Percentiles rank a stretch among this genome's conserved stretches.
Conservation (phyloP, 2,329 filamentous ascomycete genomes). For the Onygena corvina region DNA sequence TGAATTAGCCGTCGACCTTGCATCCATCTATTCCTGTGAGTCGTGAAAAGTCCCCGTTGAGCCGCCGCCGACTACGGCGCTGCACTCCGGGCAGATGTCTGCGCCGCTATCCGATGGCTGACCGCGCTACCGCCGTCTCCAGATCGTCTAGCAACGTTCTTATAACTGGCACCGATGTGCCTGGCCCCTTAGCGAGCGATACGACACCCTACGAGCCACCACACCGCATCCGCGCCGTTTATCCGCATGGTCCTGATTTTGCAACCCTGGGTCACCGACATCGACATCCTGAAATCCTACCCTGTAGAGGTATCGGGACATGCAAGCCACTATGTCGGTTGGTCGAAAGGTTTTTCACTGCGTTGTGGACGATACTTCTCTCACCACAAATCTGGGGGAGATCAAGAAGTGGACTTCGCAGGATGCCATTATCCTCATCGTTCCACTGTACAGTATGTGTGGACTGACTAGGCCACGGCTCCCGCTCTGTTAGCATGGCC, state of each 20-base stretch:
- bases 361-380: conserved; percentile 42
- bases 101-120: neutral
- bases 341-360: conserved; percentile 40
- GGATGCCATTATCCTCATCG: conserved; percentile 39
- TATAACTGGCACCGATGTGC: conserved; percentile 7
- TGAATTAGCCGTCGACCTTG: conserved; percentile 19
- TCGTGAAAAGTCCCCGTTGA: conserved; percentile 10
- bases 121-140: neutral
- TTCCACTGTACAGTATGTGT: conserved; percentile 41
- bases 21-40: conserved; percentile 23
- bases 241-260: conserved; percentile 5
- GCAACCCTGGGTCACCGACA: neutral
- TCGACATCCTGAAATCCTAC: neutral
- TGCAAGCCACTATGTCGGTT: conserved; percentile 26
- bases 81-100: neutral
- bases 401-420: conserved; percentile 42
- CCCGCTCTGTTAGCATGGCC: neutral
- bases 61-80: neutral
- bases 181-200: neutral
- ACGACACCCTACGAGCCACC: conserved; percentile 2
- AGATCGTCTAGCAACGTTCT: conserved; percentile 4
- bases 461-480: neutral
- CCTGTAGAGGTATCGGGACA: neutral
- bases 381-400: conserved; percentile 42
- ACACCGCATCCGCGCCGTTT: neutral